Conservation (phyloP, 1,284 basidiomycete species). For the Cystobasidium sp. region DNA sequence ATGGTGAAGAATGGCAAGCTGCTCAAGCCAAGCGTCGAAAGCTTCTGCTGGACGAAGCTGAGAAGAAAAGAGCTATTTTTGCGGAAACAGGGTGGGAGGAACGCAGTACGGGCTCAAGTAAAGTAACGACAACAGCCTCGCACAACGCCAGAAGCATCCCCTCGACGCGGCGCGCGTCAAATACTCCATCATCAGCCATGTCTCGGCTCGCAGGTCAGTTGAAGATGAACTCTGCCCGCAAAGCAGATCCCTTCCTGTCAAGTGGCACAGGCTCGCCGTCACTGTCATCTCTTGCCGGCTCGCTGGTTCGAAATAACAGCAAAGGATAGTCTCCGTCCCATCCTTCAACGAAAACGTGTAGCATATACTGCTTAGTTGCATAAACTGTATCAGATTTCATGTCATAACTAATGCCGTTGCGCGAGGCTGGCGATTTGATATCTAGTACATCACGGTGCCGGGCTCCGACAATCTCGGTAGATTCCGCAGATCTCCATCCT, state of each 20-base stretch:
- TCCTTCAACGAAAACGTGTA: background rate
- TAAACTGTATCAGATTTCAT: background rate
- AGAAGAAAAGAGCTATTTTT: constrained; percentile 11
- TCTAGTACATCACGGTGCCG: constrained; percentile 41
- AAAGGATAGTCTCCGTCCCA: background rate
- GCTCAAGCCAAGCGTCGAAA: constrained; percentile 34
- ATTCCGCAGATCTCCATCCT: constrained; percentile 33
- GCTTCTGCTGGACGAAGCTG: constrained; percentile 4
- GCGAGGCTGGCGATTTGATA: background rate
- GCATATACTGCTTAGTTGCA: background rate
- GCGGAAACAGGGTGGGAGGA: constrained; percentile 42
- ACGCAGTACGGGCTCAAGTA: background rate
- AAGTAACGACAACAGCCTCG: background rate
- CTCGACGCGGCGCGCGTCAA: background rate
- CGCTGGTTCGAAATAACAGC: constrained; percentile 1
- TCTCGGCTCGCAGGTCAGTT: constrained; percentile 21
- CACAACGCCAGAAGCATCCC: background rate
- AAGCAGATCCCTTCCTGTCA: constrained; percentile 32
- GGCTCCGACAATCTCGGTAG: constrained; percentile 38
- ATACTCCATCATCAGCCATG: constrained; percentile 3
- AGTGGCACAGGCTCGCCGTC: background rate
- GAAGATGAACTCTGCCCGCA: constrained; percentile 34
- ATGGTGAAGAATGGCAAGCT: constrained; percentile 22
- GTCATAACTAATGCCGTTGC: background rate
- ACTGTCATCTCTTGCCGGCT: constrained; percentile 15